These are phyloP conservation scores for Setaria italica DNA, from an alignment of 202 grass and related monocot genomes.

Conservation along the genomic window DNA sequence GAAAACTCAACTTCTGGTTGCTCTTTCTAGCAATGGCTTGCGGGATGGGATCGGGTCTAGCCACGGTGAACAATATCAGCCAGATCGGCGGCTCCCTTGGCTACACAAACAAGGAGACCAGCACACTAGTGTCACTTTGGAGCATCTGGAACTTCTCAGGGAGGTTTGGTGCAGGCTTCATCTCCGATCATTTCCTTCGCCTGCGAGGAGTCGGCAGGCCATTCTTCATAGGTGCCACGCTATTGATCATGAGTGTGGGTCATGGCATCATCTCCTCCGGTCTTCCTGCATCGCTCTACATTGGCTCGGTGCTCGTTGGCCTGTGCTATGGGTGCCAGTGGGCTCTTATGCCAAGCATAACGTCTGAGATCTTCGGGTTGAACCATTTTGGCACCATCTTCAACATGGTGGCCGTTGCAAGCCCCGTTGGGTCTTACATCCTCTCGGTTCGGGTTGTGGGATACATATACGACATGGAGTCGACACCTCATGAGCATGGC, in stretches of 20 bases:
- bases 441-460: constrained; percentile 81
- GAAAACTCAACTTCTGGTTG: constrained; percentile 77
- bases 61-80: constrained; percentile 92
- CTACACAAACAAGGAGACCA: constrained; percentile 63
- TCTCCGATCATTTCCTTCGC: constrained; percentile 76
- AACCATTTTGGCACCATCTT: constrained; percentile 88
- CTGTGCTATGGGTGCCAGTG: constrained; percentile 89
- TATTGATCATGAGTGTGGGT: constrained; percentile 67
- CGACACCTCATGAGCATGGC: constrained; percentile 29
- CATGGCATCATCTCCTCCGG: constrained; percentile 73
- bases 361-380: constrained; percentile 86
- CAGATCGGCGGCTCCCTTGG: constrained; percentile 82
- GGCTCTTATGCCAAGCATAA: constrained; percentile 88
- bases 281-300: constrained; percentile 62
- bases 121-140: constrained; percentile 82
- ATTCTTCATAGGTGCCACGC: constrained; percentile 66
- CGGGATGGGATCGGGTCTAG: constrained; percentile 89
- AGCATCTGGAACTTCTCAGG: constrained; percentile 97
- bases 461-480: constrained; percentile 81
- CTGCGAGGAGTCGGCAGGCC: constrained; percentile 57
- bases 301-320: constrained; percentile 71
- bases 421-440: constrained; percentile 78
- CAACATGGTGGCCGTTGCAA: constrained; percentile 78
- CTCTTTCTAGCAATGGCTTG: constrained; percentile 85
- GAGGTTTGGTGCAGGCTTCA: constrained; percentile 71